Base-by-base conservation (phyloP, 805 yeast species). In the Yarrowia osloensis region DNA sequence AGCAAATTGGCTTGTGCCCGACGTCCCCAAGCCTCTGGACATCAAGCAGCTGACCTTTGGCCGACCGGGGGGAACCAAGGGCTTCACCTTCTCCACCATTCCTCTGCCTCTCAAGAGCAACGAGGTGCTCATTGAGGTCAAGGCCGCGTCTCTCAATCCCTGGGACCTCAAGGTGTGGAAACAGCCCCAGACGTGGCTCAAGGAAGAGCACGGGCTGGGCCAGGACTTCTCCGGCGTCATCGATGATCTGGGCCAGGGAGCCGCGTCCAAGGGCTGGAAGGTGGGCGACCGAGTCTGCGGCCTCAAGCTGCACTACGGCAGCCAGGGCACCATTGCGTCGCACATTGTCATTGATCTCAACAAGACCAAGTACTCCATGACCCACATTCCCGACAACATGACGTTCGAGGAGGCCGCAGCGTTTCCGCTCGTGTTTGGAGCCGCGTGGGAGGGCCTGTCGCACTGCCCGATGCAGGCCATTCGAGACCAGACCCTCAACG, bases 251-350 rank as follows among this genome's bases (percentile, higher is more conserved):
- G 94, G 94, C 9, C 73, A 75, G 13, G 77, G 78, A n/a, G 50
- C 44, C 4, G 71, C 79, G 37, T 73, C 72, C 22, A 69, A 71
- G 12, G 70, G 72, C 31, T 87, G 74, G 71, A 76, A 75, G 9
- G 83, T 78, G 26, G 94, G 93, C 42, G 89, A 86, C 70, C 81
- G 80, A 46, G 91, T 89, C 0, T 83, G 86, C 73, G 96, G 94
- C 8, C 72, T 84, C 55, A 81, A 80, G 65, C 81, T 81, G 72
- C 89, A 88, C 55, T 77, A 68, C 19, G 71, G 79, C 21, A 84
- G 84, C 19, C 79, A 80, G 52, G 93, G 93, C 9, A 77, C 89
- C 2, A 74, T 88, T 28, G 83, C 87, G 39, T 80, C 89, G 3
- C 82, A 86, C 50, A 79, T 88, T 12, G 72, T 85, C 22, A 74